Base-by-base conservation (phyloP, 1,139 yeast species). In the Zygotorulaspora mrakii region DNA sequence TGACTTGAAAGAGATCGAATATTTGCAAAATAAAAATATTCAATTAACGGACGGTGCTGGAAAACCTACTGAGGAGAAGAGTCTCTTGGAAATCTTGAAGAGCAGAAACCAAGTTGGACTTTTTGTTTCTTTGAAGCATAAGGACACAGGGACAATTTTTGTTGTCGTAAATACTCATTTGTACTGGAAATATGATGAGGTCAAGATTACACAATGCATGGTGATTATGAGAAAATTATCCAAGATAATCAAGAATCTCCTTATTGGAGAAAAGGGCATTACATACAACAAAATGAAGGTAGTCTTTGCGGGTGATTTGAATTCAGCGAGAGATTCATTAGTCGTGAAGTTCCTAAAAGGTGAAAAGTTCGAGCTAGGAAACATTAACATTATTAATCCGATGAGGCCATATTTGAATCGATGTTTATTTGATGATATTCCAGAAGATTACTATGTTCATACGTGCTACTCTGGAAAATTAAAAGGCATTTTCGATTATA, bases 151-250 rank as follows among this genome's bases (percentile, higher is more conserved):
- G 11, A 64, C 68, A 30, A 49, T 57, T 2, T 55, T 77, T 5
- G 72, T 73, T 36, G 68, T 76, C 1, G 62, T 77, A 11, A 77
- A 76, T 47, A 77, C 82, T 1, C 83, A 77, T 55, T 60, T 77
- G n/a, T 77, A 77, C 53, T 77, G 83, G 83, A 69, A 72, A 46
- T 71, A 63, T 43, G 70, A 71, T 42, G 79, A 76, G 48, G 79
- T 77, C 16, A 77, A 76, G 50, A 59, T 76, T 10, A 53, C 76
- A 32, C 83, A 77, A 52, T 67, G 76, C n/a, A 69, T 73, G 54
- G 59, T 74, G 9, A 58, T 77, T 10, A 62, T 76, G 54, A 56
- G 52, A 42, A 57, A 49, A 39, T 48, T 49, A 34, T 53, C 51
- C 5, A 46, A 49, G 42, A 55, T 57, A 41, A 60, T 61, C 37